A percentile compares a stretch with the other conserved stretches of the same genome.
Evolutionary conservation across 1,284 basidiomycete genomes (phyloP).

Genomic region (Fomes fomentarius): DNA sequence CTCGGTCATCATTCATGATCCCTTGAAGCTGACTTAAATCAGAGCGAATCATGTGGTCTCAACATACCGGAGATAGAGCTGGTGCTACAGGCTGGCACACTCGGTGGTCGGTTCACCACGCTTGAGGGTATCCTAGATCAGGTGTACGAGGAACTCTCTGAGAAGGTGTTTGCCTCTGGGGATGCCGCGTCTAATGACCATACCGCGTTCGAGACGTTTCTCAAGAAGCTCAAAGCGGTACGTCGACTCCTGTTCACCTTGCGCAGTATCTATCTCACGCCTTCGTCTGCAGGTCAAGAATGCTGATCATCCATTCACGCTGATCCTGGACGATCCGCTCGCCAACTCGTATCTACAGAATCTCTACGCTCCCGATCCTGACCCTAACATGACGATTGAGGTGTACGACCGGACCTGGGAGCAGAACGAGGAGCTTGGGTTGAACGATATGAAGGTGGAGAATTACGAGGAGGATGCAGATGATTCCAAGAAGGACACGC

Average conservation of each 20-base stretch:
- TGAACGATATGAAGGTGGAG: constrained; percentile 97
- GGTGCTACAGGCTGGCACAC: constrained; percentile 88
- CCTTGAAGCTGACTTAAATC: not conserved
- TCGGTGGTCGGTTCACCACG: constrained; percentile 98
- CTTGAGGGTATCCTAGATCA: constrained; percentile 95
- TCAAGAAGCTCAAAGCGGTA: constrained; percentile 80
- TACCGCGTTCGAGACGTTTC: constrained; percentile 74
- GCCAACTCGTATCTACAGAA: constrained; percentile 98
- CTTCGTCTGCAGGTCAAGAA: constrained; percentile 66
- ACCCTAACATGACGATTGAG: constrained; percentile 89
- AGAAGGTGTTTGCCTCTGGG: constrained; percentile 86
- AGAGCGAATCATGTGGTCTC: constrained; percentile 93
- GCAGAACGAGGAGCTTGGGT: constrained; percentile 94
- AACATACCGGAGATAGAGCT: constrained; percentile 96
- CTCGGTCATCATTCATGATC: not conserved
- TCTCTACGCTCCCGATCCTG: constrained; percentile 89
- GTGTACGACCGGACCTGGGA: constrained; percentile 85
- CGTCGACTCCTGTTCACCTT: constrained; percentile 22
- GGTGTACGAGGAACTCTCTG: constrained; percentile 93
- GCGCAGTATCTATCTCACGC: not conserved
- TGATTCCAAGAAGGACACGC: not conserved
- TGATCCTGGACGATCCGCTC: constrained; percentile 95
- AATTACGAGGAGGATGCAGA: constrained; percentile 58
- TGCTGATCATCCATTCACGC: constrained; percentile 80
- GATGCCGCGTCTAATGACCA: constrained; percentile 57